Evolutionary conservation across 2,329 filamentous ascomycete species (phyloP).

Genomic region (Hymenoscyphus albidus): DNA sequence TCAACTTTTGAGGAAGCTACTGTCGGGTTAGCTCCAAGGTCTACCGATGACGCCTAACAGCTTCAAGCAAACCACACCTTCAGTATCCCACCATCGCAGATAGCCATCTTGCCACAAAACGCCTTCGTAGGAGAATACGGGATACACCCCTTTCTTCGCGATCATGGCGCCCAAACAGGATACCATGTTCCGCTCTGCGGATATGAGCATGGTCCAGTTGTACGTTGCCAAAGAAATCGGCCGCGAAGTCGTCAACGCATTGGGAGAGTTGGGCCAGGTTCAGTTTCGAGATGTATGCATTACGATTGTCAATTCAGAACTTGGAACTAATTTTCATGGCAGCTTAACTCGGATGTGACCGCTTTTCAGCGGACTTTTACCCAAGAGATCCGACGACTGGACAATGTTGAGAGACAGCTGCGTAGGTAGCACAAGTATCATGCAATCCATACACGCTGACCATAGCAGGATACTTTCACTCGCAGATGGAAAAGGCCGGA

Average conservation of each 20-base stretch:
- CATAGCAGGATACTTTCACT: conserved; percentile 76
- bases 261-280: conserved; percentile 93
- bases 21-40: not conserved
- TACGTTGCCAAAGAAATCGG: conserved; percentile 99
- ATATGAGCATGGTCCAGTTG: conserved; percentile 99
- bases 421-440: conserved; percentile 54
- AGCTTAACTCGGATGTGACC: conserved; percentile 90
- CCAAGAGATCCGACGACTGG: conserved; percentile 91
- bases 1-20: no score
- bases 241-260: conserved; percentile 90
- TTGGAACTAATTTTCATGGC: conserved; percentile 26
- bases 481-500: conserved; percentile 89
- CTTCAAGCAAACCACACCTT: conserved; percentile 3
- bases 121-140: conserved; percentile 21
- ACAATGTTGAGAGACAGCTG: conserved; percentile 97
- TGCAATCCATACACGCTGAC: conserved; percentile 16
- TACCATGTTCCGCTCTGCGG: conserved; percentile 98
- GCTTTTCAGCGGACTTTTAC: conserved; percentile 98
- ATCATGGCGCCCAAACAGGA: conserved; percentile 68
- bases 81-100: conserved; percentile 4
- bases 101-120: conserved; percentile 7
- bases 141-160: conserved; percentile 21
- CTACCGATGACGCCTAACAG: conserved; percentile 5
- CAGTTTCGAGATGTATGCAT: conserved; percentile 86
- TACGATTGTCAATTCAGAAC: not conserved